A percentile compares a stretch with the other conserved stretches of the same genome.
Evolutionary conservation across 2,329 filamentous ascomycete genomes (phyloP).

Genomic region (Fusarium citri): DNA sequence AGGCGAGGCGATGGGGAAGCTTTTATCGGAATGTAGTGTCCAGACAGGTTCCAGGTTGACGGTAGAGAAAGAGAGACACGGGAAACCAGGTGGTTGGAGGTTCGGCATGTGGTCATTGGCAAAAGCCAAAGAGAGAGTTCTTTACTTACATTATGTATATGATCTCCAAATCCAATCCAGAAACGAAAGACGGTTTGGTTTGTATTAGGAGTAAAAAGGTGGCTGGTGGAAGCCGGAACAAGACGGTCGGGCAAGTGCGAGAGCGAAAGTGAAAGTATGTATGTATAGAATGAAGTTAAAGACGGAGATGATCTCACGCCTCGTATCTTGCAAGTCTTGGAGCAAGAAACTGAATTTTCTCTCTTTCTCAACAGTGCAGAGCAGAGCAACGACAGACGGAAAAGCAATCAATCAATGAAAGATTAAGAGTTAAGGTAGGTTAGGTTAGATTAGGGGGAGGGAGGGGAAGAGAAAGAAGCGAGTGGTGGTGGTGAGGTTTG

Average conservation of each 20-base stretch:
- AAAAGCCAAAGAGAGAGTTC: constrained; percentile 42
- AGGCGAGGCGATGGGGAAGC: neutral
- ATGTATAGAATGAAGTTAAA: constrained; percentile 25
- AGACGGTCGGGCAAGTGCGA: constrained; percentile 38
- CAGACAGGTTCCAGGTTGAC: constrained; percentile 17
- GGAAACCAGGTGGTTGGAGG: constrained; percentile 47
- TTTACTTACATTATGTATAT: constrained; percentile 52
- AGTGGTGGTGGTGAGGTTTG: constrained; percentile 43
- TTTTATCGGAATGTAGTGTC: constrained; percentile 37
- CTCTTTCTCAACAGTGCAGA: constrained; percentile 2
- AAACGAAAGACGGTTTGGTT: constrained; percentile 39
- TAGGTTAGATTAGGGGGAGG: constrained; percentile 32
- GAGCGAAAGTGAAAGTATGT: constrained; percentile 37
- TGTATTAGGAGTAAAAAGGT: constrained; percentile 44
- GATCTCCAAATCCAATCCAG: constrained; percentile 45
- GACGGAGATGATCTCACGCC: constrained; percentile 19
- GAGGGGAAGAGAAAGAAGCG: constrained; percentile 22
- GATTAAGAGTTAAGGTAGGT: constrained; percentile 35
- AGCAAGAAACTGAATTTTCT: constrained; percentile 6
- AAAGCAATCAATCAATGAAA: constrained; percentile 31
- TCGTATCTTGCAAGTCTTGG: neutral
- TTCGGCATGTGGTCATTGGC: constrained; percentile 44
- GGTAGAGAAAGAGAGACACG: constrained; percentile 12
- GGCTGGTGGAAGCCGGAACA: constrained; percentile 43
- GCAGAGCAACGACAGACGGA: constrained; percentile 24